Percentiles rank a stretch among this genome's conserved stretches.
Evolutionary conservation across 2,329 filamentous ascomycete species (phyloP).

Genomic region (Lasiodiplodia sp.): DNA sequence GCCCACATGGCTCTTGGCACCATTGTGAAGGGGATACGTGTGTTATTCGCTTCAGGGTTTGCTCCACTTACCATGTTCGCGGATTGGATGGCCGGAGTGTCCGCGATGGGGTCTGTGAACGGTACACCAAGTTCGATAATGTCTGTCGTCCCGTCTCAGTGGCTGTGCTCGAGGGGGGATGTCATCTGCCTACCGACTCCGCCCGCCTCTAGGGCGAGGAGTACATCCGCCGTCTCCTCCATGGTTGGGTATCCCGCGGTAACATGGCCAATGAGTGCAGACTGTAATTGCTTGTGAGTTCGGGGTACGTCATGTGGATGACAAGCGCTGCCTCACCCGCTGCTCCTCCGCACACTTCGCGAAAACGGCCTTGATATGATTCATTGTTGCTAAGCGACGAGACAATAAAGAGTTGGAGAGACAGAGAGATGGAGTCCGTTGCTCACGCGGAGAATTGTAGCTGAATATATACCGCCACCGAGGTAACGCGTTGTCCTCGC

Average conservation of each 20-base stretch:
- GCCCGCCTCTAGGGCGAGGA: conserved; percentile 84
- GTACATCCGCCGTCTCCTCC: conserved; percentile 78
- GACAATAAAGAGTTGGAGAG: not conserved
- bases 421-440: not conserved
- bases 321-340: not conserved
- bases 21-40: conserved; percentile 33
- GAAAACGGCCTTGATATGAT: conserved; percentile 16
- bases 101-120: conserved; percentile 97
- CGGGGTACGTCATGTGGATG: not conserved
- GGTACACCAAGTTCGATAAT: conserved; percentile 94
- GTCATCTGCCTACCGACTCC: conserved; percentile 72
- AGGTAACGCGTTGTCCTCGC: not conserved
- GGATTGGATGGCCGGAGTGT: conserved; percentile 88
- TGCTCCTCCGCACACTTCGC: not conserved
- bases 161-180: not conserved
- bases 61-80: conserved; percentile 74
- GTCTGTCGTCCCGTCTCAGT: conserved; percentile 61
- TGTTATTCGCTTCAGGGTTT: conserved; percentile 17
- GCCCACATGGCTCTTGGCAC: conserved; percentile 30
- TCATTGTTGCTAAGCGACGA: conserved; percentile 5
- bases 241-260: conserved; percentile 89
- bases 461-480: not conserved
- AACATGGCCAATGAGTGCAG: conserved; percentile 92
- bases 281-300: not conserved
- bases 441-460: not conserved